Evolutionary conservation across 495 filamentous ascomycete species (phyloP).

Genomic region (Trichoderma gamsii): DNA sequence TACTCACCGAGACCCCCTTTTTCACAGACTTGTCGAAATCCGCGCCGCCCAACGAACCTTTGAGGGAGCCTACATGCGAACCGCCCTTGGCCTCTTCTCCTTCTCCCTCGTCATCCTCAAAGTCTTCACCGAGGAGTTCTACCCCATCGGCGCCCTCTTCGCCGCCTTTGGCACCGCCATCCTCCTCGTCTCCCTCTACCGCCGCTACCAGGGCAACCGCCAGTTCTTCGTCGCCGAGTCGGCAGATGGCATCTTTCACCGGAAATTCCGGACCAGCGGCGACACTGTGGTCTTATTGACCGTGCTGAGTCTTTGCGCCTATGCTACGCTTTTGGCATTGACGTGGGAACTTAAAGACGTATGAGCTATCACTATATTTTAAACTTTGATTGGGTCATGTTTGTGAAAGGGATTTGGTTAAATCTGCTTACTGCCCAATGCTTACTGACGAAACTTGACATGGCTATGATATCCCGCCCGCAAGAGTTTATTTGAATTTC

Average conservation of each 20-base stretch:
- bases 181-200: slow-evolving; percentile 69
- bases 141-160: slow-evolving; percentile 85
- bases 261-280: slow-evolving; percentile 86
- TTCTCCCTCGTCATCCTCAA: slow-evolving; percentile 92
- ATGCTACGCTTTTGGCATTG: slow-evolving; percentile 70
- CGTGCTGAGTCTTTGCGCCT: slow-evolving; percentile 72
- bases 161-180: slow-evolving; percentile 85
- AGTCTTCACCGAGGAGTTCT: slow-evolving; percentile 95
- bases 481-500: too few relatives aligned
- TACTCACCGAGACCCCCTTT: slow-evolving; percentile 14
- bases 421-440: too few relatives aligned
- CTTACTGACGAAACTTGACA: too few relatives aligned
- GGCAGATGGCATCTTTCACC: slow-evolving; percentile 46
- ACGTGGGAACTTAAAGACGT: slow-evolving; percentile 49
- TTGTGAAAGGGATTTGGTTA: background rate
- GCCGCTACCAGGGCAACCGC: slow-evolving; percentile 81
- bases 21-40: slow-evolving; percentile 70
- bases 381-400: background rate
- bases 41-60: slow-evolving; percentile 93
- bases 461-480: too few relatives aligned
- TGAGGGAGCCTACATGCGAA: slow-evolving; percentile 94
- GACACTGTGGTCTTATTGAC: slow-evolving; percentile 77
- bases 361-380: background rate
- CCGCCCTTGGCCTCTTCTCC: slow-evolving; percentile 86
- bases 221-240: slow-evolving; percentile 76